A percentile compares a stretch with the other conserved stretches of the same genome.
Conservation (phyloP, 2,329 filamentous ascomycete species). For the Thelonectria rubi region DNA sequence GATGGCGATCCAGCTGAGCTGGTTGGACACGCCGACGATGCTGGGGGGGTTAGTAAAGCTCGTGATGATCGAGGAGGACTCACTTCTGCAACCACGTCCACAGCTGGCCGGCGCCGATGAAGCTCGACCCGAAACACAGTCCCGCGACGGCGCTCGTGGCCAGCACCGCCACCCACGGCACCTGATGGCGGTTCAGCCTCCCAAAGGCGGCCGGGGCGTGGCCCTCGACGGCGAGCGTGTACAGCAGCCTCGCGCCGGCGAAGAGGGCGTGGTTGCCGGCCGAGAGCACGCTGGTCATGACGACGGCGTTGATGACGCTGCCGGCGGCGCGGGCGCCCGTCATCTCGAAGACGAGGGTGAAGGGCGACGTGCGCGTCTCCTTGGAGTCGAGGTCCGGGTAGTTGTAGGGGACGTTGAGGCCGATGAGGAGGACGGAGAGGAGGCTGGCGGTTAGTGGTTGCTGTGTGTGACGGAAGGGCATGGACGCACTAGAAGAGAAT, state of each 20-base stretch:
- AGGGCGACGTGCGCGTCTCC: conserved; percentile 48
- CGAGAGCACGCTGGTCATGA: conserved; percentile 52
- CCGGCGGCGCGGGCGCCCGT: conserved; percentile 62
- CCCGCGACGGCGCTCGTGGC: conserved; percentile 65
- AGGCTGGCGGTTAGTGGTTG: conserved; percentile 35
- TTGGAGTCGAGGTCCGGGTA: conserved; percentile 47
- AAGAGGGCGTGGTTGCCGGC: conserved; percentile 51
- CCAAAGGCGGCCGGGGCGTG: conserved; percentile 66
- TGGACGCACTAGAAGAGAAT: conserved; percentile 57
- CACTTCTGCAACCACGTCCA: conserved; percentile 75
- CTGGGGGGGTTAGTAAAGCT: conserved; percentile 43
- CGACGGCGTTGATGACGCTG: conserved; percentile 67
- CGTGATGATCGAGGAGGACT: conserved; percentile 23
- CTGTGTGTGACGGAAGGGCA: no score
- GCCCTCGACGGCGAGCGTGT: conserved; percentile 51
- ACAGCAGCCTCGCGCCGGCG: conserved; percentile 47
- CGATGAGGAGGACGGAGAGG: conserved; percentile 55
- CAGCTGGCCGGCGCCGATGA: conserved; percentile 70
- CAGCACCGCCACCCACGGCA: conserved; percentile 55
- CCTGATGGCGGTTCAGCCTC: conserved; percentile 46
- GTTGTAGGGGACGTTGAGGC: conserved; percentile 67
- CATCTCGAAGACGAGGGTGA: conserved; percentile 67
- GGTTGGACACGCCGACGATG: conserved; percentile 73
- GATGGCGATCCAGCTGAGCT: conserved; percentile 72
- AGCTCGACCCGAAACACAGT: conserved; percentile 71